A percentile compares a stretch with the other conserved stretches of the same genome.
Conservation (phyloP, 768 basidiomycete species). For the Boletellus ananiceps region DNA sequence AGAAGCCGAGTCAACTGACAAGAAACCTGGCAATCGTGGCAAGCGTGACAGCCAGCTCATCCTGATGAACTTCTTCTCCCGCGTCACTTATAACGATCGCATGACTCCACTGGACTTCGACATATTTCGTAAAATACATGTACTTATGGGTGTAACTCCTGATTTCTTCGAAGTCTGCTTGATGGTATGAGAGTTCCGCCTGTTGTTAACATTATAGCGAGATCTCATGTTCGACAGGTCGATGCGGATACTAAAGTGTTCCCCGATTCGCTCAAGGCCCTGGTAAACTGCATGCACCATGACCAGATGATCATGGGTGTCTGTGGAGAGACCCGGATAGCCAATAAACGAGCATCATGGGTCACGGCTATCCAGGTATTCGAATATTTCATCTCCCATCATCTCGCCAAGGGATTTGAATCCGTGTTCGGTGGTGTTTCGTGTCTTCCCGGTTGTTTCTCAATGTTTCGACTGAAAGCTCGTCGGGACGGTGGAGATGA, state of each 20-base stretch:
- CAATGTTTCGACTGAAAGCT: constrained; percentile 98
- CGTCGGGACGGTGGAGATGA: constrained; percentile 85
- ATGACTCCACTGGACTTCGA: constrained; percentile 98
- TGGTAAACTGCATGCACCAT: constrained; percentile 98
- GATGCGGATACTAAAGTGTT: constrained; percentile 98
- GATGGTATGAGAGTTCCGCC: constrained; percentile 63
- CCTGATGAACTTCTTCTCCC: constrained; percentile 99
- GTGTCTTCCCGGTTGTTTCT: constrained; percentile 99
- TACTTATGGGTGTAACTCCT: constrained; percentile 97
- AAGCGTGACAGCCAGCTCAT: constrained; percentile 98
- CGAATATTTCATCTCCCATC: constrained; percentile 99
- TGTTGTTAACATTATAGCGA: background rate
- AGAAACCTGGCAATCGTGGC: constrained; percentile 96
- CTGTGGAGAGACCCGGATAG: constrained; percentile 97
- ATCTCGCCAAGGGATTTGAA: constrained; percentile 97
- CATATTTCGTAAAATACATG: constrained; percentile 93
- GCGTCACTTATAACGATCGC: constrained; percentile 98
- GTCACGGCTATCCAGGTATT: constrained; percentile 98
- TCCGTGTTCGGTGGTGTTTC: constrained; percentile 99
- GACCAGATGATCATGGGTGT: constrained; percentile 99
- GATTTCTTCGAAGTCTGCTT: constrained; percentile 97
- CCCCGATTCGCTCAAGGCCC: constrained; percentile 80
- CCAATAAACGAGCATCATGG: constrained; percentile 98
- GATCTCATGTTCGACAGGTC: constrained; percentile 52
- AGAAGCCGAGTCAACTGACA: constrained; percentile 77